Evolutionary conservation across 2,329 filamentous ascomycete genomes (phyloP), one percentile per base, ranked within the genome.

Genomic region (Cercospora citrullina): DNA sequence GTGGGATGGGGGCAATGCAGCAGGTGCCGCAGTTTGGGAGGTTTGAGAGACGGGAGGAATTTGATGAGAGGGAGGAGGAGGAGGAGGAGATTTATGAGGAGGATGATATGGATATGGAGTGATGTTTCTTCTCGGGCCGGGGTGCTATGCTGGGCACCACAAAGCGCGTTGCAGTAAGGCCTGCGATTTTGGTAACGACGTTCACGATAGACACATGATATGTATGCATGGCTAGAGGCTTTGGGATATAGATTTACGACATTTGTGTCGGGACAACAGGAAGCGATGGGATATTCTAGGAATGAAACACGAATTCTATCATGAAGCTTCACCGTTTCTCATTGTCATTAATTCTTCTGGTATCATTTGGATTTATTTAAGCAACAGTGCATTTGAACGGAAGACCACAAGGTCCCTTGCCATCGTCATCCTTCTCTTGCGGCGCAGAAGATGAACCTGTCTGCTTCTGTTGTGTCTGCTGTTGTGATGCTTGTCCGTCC

Each of bases 351-450:
- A 8, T 26, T 57, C 53, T 26, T 57, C 53, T 57, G 12, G 26
- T 57, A 16, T 31, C 28, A 26, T 57, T 57, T 10, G 6, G 1
- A 2, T 30, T 30, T 36, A 36, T 58, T 65, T 81, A 92, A 76
- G 89, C 81, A 73, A 95, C 87, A 58, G 82, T 81, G 80, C 92
- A 95, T 77, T 94, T 94, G 62, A 83, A 81, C 33, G 92, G 92
- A 74, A 95, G 81, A 23, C 92, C 91, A 77, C 92, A 96, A 57
- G 90, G 91, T 0, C 91, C 90, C 76, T 90, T 87, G 66, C 86
- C 85, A 64, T 84, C 81, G 67, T 86, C 80, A 61, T 80, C 79
- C 42, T 80, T 75, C 45, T 51, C 45, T 51, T 51, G 45, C 63
- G 77, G 76, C 21, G 73, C 73, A 28, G 75, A 72, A 26, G 71